Base-by-base conservation (phyloP, 2,329 filamentous ascomycete genomes). In the Arthrocladium fulminans region DNA sequence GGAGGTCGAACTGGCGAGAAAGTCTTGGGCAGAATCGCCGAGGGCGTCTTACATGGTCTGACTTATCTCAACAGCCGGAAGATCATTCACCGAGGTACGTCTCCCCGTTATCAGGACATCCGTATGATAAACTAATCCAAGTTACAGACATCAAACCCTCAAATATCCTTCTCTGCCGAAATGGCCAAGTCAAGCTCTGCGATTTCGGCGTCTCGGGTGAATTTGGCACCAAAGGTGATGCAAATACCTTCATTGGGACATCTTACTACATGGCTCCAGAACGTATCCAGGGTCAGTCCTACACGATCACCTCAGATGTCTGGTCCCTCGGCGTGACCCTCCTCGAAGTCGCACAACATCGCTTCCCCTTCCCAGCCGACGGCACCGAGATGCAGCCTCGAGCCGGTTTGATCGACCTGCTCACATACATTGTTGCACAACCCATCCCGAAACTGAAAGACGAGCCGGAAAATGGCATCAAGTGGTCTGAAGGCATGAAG, bases 231-330 rank as follows among this genome's bases (percentile, higher is more conserved):
- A 97, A 98, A 67, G 92, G 92, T 47, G 92, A 97, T 65, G 92
- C 92, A 56, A 96, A 97, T 66, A 98, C 92, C 0, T 98, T 98
- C 63, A 98, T 98, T 63, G 92, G 92, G 54, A 98, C 92, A 10
- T 94, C 87, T 52, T 98, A 97, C 66, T 98, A 98, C 73, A 98
- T 98, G 92, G 92, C 92, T 3, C 92, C 92, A 0, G 92, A 98
- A 67, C 84, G 92, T 45, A 98, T 98, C 65, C 96, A 92, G 1
- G 92, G 92, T 50, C 88, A 97, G 71, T 90, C 85, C 43, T 98
- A 98, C 68, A 98, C 90, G 53, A 98, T 98, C 66, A 98, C 90
- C 2, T 95, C 88, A 6, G 92, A 98, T 60, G 92, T 98, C 49
- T 98, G 92, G 92, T 96, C 89, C 35, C 83, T 95, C 6, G 92